Conservation (phyloP, 495 filamentous ascomycete species). For the Xylaria sp. region DNA sequence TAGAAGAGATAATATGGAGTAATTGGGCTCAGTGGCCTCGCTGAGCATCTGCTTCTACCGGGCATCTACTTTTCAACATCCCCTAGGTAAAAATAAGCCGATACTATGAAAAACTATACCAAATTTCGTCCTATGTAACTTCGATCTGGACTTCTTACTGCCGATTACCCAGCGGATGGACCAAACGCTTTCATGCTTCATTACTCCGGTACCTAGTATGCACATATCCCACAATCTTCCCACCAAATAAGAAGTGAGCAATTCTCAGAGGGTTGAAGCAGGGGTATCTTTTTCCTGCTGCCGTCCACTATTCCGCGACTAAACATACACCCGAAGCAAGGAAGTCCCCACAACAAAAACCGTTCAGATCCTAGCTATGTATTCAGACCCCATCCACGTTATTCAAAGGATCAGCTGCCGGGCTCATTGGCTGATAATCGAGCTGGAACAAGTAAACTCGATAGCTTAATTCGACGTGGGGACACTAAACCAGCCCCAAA, state of each 20-base stretch:
- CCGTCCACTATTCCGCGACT: slow-evolving; percentile 11
- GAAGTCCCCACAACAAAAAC: slow-evolving; percentile 18
- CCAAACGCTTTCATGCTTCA: neutral
- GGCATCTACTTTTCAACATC: slow-evolving; percentile 5
- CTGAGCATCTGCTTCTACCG: neutral
- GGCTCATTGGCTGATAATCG: slow-evolving; percentile 7
- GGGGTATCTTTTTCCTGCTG: slow-evolving; percentile 11
- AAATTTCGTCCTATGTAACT: neutral
- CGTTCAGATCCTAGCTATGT: slow-evolving; percentile 22
- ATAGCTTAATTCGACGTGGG: slow-evolving; percentile 23
- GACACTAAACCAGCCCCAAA: slow-evolving; percentile 10
- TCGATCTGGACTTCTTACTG: neutral
- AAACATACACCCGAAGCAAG: slow-evolving; percentile 7
- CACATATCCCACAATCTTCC: neutral
- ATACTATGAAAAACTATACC: neutral
- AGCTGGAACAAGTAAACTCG: slow-evolving; percentile 21
- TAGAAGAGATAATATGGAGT: slow-evolving; percentile 6
- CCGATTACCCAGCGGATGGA: slow-evolving; percentile 5
- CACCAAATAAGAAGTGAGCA: neutral
- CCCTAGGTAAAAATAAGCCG: neutral
- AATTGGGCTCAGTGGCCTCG: neutral
- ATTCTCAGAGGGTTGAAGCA: slow-evolving; percentile 6
- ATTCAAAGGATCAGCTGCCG: slow-evolving; percentile 15
- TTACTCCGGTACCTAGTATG: neutral
- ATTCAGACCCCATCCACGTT: slow-evolving; percentile 18